Percentiles rank a stretch among this genome's conserved stretches.
phyloP scores from a whole-genome alignment of 2,329 filamentous ascomycete genomes.

The Penicillium griseofulvum region DNA sequence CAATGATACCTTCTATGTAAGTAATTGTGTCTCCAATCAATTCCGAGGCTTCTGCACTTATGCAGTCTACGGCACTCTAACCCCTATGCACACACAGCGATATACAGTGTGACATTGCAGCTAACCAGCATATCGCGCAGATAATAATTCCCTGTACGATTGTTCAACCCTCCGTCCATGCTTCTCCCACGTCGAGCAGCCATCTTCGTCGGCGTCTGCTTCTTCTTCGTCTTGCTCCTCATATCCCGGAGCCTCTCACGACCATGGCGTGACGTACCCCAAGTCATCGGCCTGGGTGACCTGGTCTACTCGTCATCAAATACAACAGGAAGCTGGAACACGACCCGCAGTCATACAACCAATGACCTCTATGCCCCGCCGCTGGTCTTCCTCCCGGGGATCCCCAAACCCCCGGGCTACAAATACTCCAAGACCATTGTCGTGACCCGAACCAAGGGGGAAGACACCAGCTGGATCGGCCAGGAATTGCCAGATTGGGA shows the following conservation, averaged over 20 bases:
- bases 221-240: constrained; percentile 31
- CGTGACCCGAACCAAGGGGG: constrained; percentile 51
- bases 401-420: constrained; percentile 45
- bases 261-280: constrained; percentile 36
- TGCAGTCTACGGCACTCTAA: neutral
- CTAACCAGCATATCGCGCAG: constrained; percentile 16
- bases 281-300: constrained; percentile 41
- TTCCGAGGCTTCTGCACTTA: neutral
- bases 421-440: constrained; percentile 57
- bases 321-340: constrained; percentile 21
- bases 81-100: neutral
- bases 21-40: neutral
- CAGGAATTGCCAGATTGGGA: constrained; percentile 50
- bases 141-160: constrained; percentile 2
- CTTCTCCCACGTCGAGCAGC: constrained; percentile 33
- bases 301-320: constrained; percentile 13
- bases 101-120: neutral
- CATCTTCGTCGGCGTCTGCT: constrained; percentile 34
- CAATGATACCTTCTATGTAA: constrained; percentile 7
- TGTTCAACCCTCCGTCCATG: constrained; percentile 24
- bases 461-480: constrained; percentile 57
- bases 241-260: constrained; percentile 30
- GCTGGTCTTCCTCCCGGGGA: constrained; percentile 34
- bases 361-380: constrained; percentile 27
- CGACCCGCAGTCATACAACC: constrained; percentile 12